Conservation (phyloP, 1,284 basidiomycete genomes). For the Moesziomyces antarcticus region DNA sequence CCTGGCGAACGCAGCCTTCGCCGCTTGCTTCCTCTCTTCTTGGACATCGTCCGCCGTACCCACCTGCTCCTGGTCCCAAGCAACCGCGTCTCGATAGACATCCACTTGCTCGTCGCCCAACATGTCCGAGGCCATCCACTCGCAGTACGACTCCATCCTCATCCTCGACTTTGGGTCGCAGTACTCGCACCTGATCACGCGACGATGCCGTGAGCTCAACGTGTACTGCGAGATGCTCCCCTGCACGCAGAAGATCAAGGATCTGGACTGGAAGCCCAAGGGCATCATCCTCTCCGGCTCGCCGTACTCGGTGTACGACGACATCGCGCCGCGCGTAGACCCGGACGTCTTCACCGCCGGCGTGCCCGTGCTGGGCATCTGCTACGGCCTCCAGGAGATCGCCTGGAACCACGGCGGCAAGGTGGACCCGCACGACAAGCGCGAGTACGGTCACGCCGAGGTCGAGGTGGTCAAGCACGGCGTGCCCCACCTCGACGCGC, state of each 20-base stretch:
- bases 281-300: conserved; percentile 98
- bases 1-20: neutral
- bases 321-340: conserved; percentile 92
- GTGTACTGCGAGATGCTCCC: conserved; percentile 99
- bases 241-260: conserved; percentile 90
- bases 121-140: conserved; percentile 77
- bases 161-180: conserved; percentile 98
- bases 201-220: conserved; percentile 96
- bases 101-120: conserved; percentile 8
- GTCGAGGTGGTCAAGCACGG: conserved; percentile 80
- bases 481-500: conserved; percentile 73
- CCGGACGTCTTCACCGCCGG: conserved; percentile 91
- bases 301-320: conserved; percentile 96
- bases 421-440: conserved; percentile 87
- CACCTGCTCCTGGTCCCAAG: conserved; percentile 5
- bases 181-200: conserved; percentile 97
- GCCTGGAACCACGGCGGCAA: conserved; percentile 88
- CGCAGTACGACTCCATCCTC: conserved; percentile 94
- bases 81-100: neutral
- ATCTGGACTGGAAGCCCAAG: conserved; percentile 93
- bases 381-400: conserved; percentile 99
- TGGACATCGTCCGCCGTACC: conserved; percentile 42
- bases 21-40: conserved; percentile 28
- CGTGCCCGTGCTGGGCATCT: conserved; percentile 94
- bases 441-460: conserved; percentile 93